Percentiles rank a stretch among this genome's conserved stretches.
phyloP scores from a whole-genome alignment of 768 basidiomycete species.

The Rhodosporidiobolus sp. region DNA sequence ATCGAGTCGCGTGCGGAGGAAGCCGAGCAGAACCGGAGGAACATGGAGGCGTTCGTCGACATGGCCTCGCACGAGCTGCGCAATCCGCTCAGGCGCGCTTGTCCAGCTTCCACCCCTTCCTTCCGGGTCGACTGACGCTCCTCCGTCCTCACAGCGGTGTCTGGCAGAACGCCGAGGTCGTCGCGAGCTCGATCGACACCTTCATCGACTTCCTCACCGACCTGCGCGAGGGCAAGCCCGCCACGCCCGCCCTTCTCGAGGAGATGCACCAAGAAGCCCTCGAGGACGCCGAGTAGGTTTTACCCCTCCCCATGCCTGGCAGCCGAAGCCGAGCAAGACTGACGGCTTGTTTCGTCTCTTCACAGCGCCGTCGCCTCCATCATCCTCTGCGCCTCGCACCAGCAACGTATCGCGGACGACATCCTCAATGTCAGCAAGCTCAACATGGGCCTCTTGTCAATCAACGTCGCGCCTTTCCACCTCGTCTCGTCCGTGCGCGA shows the following conservation, averaged over 20 bases:
- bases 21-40: conserved; percentile 33
- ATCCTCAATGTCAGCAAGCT: conserved; percentile 36
- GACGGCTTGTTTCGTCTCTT: background rate
- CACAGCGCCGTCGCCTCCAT: conserved; percentile 24
- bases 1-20: conserved; percentile 32
- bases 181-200: conserved; percentile 19
- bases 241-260: background rate
- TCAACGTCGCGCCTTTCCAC: conserved; percentile 19
- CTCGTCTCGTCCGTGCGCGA: conserved; percentile 21
- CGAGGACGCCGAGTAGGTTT: conserved; percentile 27
- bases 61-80: conserved; percentile 32
- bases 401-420: conserved; percentile 36
- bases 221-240: background rate
- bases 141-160: conserved; percentile 14
- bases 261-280: conserved; percentile 23
- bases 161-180: conserved; percentile 38
- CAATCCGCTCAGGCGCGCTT: conserved; percentile 33
- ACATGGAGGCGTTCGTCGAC: conserved; percentile 27
- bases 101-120: too few species aligned
- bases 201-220: conserved; percentile 23
- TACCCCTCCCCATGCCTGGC: too few species aligned
- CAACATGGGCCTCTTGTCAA: conserved; percentile 30
- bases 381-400: conserved; percentile 33
- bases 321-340: background rate
- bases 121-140: too few species aligned